Evolutionary conservation across 2,329 filamentous ascomycete genomes (phyloP).

Genomic region (Dactylellina cionopaga): DNA sequence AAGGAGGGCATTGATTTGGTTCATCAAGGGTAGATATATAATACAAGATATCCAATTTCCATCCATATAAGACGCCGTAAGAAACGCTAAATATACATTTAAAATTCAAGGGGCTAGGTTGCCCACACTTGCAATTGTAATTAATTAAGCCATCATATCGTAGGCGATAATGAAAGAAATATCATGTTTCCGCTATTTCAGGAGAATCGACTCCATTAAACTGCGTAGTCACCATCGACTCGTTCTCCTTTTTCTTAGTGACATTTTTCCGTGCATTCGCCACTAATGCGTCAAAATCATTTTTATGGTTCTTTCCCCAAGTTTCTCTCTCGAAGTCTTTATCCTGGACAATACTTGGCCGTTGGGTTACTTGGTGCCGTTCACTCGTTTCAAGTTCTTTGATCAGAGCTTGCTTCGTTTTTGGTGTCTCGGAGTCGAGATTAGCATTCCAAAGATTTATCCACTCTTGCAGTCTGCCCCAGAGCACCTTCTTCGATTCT

Average conservation of each 20-base stretch:
- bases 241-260: conserved; percentile 25
- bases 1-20: background rate
- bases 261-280: conserved; percentile 73
- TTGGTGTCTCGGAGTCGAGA: conserved; percentile 81
- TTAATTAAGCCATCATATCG: background rate
- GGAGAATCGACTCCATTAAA: conserved; percentile 37
- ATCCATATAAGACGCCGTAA: conserved; percentile 6
- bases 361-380: conserved; percentile 70
- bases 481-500: conserved; percentile 71
- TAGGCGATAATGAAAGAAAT: background rate
- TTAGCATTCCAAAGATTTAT: conserved; percentile 97
- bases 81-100: conserved; percentile 31
- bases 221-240: conserved; percentile 7
- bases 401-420: conserved; percentile 75
- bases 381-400: conserved; percentile 89
- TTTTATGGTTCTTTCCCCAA: conserved; percentile 78
- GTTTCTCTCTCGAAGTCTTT: conserved; percentile 86
- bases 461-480: conserved; percentile 89
- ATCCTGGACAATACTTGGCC: conserved; percentile 71
- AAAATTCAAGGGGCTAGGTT: conserved; percentile 1
- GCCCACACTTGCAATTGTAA: background rate
- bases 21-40: background rate
- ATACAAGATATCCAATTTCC: background rate
- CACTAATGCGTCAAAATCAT: conserved; percentile 81
- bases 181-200: conserved; percentile 22